These are phyloP conservation scores for Pseudogymnoascus verrucosus DNA, from an alignment of 2,329 filamentous ascomycete genomes.

Conservation along the genomic window DNA sequence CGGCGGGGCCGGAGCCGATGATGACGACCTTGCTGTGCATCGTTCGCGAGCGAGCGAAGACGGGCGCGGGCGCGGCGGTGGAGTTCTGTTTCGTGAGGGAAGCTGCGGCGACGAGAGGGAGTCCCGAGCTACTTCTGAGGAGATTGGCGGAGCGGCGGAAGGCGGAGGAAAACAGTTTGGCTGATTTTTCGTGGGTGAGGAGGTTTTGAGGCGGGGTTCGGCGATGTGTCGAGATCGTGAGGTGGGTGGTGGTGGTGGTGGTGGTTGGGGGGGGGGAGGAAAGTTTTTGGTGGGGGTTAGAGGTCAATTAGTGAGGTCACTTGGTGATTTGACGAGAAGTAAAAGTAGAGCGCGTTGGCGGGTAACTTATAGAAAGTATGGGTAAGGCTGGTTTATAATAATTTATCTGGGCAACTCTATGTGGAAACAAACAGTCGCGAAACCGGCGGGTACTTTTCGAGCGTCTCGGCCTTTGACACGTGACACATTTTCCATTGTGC, in stretches of 20 bases:
- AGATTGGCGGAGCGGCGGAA: conserved; percentile 54
- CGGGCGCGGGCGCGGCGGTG: conserved; percentile 32
- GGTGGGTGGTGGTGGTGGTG: background rate
- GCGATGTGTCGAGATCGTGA: conserved; percentile 1
- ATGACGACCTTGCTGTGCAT: conserved; percentile 95
- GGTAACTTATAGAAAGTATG: conserved; percentile 6
- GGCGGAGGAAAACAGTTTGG: conserved; percentile 87
- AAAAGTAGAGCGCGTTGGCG: background rate
- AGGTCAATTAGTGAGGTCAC: background rate
- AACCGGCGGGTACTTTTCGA: conserved; percentile 4
- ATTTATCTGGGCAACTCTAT: background rate
- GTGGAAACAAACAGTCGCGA: background rate
- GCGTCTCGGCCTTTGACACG: conserved; percentile 5
- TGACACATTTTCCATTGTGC: background rate
- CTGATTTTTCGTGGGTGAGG: conserved; percentile 29
- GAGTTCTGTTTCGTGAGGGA: conserved; percentile 27
- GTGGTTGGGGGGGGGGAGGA: background rate
- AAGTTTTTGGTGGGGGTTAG: background rate
- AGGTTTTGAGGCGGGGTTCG: background rate
- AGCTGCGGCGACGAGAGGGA: conserved; percentile 8
- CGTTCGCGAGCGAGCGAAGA: conserved; percentile 36
- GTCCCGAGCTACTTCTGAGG: conserved; percentile 20
- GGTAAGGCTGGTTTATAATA: conserved; percentile 8
- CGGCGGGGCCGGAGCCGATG: conserved; percentile 91
- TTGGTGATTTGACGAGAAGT: conserved; percentile 2